Base-by-base conservation (phyloP, 768 basidiomycete genomes). In the Russula earlei region DNA sequence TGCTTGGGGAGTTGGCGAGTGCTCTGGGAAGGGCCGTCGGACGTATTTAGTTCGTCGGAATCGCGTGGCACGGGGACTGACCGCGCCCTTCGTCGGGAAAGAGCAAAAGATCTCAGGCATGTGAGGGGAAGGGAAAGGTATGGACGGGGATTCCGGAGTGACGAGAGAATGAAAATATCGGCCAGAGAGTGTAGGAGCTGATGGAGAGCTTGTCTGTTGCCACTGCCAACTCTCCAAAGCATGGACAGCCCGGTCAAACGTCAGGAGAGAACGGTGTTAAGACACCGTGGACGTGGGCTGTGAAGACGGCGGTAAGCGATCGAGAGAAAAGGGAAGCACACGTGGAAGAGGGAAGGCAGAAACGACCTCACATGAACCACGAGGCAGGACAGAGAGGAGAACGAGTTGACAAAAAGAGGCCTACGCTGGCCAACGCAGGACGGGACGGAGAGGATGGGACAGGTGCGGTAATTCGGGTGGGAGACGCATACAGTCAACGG, bases 141-240 rank as follows among this genome's bases (percentile, higher is more conserved):
- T 52, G 17, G 42, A 36, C 20, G 57, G 24, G 62, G 34, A 50
- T 27, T 9, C 31, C 45, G 55, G 50, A 59, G 58, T 54, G 60
- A 55, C 37, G 64, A 55, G 54, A 64, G 56, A 45, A 61, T 60
- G 63, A 66, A 59, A 41, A 59, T 46, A 52, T 66, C 57, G 61
- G 68, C 69, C 40, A 42, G 29, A 31, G 40, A 42, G 53, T 36
- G 55, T 45, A 44, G 31, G 9, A 52, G 49, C 60, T 71, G 74
- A 62, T 76, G 72, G 68, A 79, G 68, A 71, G 53, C 42, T 19
- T 75, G 74, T 70, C 77, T 79, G 72, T 71, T 74, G 69, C 75
- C 70, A 71, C 76, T 72, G 66, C 75, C 69, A 66, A 72, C 76
- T 72, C 78, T 79, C 80, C 77, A 80, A 71, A 82, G 83, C 84